A percentile compares a stretch with the other conserved stretches of the same genome.
phyloP scores from a whole-genome alignment of 768 basidiomycete species.

The Termitomyces sp. region DNA sequence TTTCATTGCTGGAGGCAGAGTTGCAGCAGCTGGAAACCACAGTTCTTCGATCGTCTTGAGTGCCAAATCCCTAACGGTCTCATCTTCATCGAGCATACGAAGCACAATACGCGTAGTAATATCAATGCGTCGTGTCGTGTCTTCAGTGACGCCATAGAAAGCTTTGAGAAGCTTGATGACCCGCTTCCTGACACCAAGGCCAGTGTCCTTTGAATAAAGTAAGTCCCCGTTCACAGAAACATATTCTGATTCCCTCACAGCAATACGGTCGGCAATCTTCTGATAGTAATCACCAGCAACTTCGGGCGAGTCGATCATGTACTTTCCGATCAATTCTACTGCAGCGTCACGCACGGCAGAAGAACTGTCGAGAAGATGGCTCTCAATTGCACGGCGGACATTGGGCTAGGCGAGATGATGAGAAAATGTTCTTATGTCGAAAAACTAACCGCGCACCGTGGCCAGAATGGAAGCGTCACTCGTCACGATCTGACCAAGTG shows the following conservation, averaged over 20 bases:
- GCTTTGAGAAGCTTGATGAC: slow-evolving; percentile 92
- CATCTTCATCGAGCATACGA: slow-evolving; percentile 90
- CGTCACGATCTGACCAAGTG: slow-evolving; percentile 83
- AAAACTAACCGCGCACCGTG: slow-evolving; percentile 38
- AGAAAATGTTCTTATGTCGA: neutral
- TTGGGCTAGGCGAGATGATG: slow-evolving; percentile 42
- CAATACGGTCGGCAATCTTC: slow-evolving; percentile 85
- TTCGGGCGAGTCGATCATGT: slow-evolving; percentile 83
- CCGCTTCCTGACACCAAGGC: slow-evolving; percentile 87
- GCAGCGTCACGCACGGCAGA: slow-evolving; percentile 95
- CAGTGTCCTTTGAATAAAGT: slow-evolving; percentile 66
- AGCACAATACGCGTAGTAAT: slow-evolving; percentile 78
- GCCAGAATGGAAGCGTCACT: slow-evolving; percentile 82
- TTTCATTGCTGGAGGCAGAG: slow-evolving; percentile 32
- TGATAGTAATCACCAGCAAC: slow-evolving; percentile 89
- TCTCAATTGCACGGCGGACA: slow-evolving; percentile 84
- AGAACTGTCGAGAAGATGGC: slow-evolving; percentile 85
- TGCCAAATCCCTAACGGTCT: slow-evolving; percentile 90
- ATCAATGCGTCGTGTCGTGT: slow-evolving; percentile 59
- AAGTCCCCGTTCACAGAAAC: neutral
- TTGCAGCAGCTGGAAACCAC: slow-evolving; percentile 57
- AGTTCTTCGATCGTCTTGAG: slow-evolving; percentile 87
- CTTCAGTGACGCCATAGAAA: slow-evolving; percentile 65
- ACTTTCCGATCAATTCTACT: slow-evolving; percentile 96
- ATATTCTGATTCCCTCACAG: slow-evolving; percentile 43